Percentiles rank a stretch among this genome's conserved stretches.
These are phyloP conservation scores for Zopfia rhizophila DNA, from an alignment of 2,329 filamentous ascomycete genomes.

Conservation along the genomic window DNA sequence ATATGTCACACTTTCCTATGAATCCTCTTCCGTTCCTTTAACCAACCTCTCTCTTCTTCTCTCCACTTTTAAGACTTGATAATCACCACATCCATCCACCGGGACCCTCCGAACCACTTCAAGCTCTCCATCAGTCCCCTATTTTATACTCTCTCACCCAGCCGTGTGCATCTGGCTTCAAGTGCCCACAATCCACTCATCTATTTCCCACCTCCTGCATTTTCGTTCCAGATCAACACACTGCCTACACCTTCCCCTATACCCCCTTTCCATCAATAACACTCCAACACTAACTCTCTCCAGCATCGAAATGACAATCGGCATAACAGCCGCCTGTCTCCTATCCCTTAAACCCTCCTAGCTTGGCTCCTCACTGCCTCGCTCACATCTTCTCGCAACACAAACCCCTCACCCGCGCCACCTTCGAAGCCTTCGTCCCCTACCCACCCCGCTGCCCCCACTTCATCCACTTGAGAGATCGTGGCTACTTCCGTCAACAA, in stretches of 20 bases:
- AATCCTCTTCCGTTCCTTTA: not conserved
- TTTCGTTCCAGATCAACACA: too few relatives aligned
- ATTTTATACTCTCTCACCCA: too few relatives aligned
- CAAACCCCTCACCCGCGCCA: not conserved
- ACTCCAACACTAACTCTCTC: not conserved
- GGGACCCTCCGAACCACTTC: too few relatives aligned
- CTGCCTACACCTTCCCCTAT: too few relatives aligned
- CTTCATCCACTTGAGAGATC: constrained; percentile 8
- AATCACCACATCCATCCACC: too few relatives aligned
- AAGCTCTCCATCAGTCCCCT: too few relatives aligned
- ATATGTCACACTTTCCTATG: too few relatives aligned
- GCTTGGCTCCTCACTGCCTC: constrained; percentile 9
- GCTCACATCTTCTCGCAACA: constrained; percentile 1
- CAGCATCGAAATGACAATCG: constrained; percentile 23
- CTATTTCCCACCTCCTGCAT: not conserved
- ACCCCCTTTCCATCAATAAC: not conserved
- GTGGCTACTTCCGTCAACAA: constrained; percentile 22
- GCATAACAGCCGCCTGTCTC: constrained; percentile 21
- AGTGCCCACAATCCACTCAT: too few relatives aligned
- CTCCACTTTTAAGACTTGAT: too few relatives aligned
- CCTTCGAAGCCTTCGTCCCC: constrained; percentile 3
- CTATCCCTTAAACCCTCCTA: constrained; percentile 17
- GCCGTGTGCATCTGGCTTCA: too few relatives aligned
- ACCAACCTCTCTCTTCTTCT: not conserved
- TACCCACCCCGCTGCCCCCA: constrained; percentile 8